Evolutionary conservation across 2,329 filamentous ascomycete species (phyloP).

Genomic region (Coniochaeta ligniaria): DNA sequence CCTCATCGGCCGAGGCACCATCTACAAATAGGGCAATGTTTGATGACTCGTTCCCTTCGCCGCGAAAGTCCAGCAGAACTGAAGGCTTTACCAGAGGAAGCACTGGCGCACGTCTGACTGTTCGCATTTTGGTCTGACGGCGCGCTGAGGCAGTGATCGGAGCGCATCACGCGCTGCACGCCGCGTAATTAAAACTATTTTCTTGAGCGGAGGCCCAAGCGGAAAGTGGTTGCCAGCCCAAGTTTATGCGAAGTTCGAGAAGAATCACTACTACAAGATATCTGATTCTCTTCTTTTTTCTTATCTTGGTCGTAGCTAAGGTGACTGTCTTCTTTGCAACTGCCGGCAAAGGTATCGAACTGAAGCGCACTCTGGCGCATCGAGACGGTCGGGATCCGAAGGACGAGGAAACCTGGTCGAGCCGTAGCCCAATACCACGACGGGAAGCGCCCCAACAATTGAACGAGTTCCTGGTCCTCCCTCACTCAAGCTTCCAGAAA

Average conservation of each 20-base stretch:
- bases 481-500: background rate
- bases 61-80: no score
- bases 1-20: no score
- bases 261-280: background rate
- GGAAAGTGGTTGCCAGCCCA: background rate
- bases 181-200: background rate
- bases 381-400: background rate
- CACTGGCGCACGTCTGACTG: no score
- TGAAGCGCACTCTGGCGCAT: no score
- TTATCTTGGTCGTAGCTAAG: no score
- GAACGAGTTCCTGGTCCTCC: background rate
- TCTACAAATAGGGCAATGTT: no score
- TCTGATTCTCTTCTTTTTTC: no score
- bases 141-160: background rate
- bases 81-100: no score
- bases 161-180: background rate
- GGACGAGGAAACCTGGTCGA: background rate
- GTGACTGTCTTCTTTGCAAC: no score
- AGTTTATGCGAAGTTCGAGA: background rate
- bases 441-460: background rate
- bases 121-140: no score
- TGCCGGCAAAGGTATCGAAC: no score
- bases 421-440: background rate
- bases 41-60: no score
- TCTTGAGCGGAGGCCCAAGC: background rate